Conservation (phyloP, 2,329 filamentous ascomycete genomes). For the Ceratocystis harringtonii region DNA sequence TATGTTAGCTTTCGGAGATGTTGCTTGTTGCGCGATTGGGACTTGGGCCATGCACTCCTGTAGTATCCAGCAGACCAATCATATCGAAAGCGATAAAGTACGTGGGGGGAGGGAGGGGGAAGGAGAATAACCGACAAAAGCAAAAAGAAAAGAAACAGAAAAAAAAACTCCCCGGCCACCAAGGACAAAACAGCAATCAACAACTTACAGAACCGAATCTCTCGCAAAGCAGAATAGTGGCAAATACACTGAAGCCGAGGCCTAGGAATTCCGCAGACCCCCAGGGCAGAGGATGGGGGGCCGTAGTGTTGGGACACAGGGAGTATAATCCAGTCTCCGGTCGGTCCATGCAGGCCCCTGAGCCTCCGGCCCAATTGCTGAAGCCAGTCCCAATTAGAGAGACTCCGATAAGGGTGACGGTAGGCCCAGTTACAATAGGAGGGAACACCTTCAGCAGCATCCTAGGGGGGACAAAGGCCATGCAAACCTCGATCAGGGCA, state of each 20-base stretch:
- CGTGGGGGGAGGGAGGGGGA: background rate
- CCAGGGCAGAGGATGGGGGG: slow-evolving; percentile 61
- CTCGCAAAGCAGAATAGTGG: slow-evolving; percentile 67
- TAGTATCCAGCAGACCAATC: background rate
- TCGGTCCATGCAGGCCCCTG: slow-evolving; percentile 38
- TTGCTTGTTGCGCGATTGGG: background rate
- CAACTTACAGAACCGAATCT: slow-evolving; percentile 47
- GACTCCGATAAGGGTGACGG: slow-evolving; percentile 57
- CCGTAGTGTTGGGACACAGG: slow-evolving; percentile 50
- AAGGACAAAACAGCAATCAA: background rate
- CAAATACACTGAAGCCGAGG: slow-evolving; percentile 65
- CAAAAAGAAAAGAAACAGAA: background rate
- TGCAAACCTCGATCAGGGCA: slow-evolving; percentile 52
- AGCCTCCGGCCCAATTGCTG: slow-evolving; percentile 64
- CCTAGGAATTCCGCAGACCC: slow-evolving; percentile 64
- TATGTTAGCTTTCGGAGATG: background rate
- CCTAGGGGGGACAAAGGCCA: slow-evolving; percentile 59
- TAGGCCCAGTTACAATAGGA: slow-evolving; percentile 59
- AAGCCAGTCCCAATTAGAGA: slow-evolving; percentile 57
- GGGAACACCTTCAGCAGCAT: slow-evolving; percentile 60
- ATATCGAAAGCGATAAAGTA: background rate
- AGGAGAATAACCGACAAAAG: background rate
- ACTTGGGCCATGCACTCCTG: background rate
- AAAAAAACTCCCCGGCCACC: background rate
- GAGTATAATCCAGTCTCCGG: slow-evolving; percentile 41